Evolutionary conservation across 768 basidiomycete species (phyloP).

Genomic region (Gelatoporia subvermispora): DNA sequence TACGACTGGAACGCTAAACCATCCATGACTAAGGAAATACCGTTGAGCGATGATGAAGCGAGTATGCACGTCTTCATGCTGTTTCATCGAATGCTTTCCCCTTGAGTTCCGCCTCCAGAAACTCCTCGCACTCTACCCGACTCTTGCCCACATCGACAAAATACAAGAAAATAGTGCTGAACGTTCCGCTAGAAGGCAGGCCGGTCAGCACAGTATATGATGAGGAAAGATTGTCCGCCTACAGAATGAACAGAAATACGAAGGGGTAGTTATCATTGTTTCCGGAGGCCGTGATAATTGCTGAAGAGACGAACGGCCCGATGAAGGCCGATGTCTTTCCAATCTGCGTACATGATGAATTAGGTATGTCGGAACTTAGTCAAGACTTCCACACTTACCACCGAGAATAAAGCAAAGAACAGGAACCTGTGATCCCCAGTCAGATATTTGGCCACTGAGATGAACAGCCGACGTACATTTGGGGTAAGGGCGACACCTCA

Average conservation of each 20-base stretch:
- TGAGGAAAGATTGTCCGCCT: background rate
- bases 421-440: constrained; percentile 42
- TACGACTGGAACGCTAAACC: no score
- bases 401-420: constrained; percentile 71
- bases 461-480: constrained; percentile 44
- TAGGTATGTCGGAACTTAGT: background rate
- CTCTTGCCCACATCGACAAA: constrained; percentile 64
- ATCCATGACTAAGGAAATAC: no score
- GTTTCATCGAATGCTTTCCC: constrained; percentile 31
- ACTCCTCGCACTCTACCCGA: constrained; percentile 55
- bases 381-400: constrained; percentile 34
- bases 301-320: constrained; percentile 69
- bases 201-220: background rate
- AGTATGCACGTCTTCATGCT: background rate
- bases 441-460: background rate
- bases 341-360: constrained; percentile 32
- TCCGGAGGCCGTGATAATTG: constrained; percentile 62
- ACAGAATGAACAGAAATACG: constrained; percentile 64
- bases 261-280: constrained; percentile 77
- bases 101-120: constrained; percentile 49
- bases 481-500: constrained; percentile 67
- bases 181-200: constrained; percentile 34
- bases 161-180: constrained; percentile 56
- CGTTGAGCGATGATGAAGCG: no score
- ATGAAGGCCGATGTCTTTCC: constrained; percentile 78